These are phyloP conservation scores for Macrophomina pseudophaseolina DNA, from an alignment of 2,329 filamentous ascomycete genomes.

Conservation along the genomic window DNA sequence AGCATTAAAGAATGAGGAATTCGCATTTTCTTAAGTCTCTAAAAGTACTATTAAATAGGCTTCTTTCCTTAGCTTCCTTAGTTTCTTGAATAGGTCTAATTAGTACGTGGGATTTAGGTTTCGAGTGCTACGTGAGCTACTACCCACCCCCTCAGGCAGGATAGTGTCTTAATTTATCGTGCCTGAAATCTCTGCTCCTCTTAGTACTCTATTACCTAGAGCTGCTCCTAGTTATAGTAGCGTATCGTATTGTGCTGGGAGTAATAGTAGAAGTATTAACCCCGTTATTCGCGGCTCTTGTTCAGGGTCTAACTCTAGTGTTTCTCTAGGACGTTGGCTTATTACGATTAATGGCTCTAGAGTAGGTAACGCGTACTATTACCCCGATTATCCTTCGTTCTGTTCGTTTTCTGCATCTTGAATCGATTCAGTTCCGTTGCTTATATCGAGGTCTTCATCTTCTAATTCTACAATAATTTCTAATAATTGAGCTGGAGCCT, in stretches of 20 bases:
- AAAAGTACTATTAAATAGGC: neutral
- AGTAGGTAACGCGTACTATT: neutral
- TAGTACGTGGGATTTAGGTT: too few species aligned
- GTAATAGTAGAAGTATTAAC: neutral
- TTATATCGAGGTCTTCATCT: too few species aligned
- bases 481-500: neutral
- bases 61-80: too few species aligned
- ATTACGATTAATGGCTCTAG: neutral
- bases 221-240: too few species aligned
- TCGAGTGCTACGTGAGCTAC: too few species aligned
- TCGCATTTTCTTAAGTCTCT: neutral
- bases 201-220: too few species aligned
- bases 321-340: neutral
- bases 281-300: neutral
- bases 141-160: too few species aligned
- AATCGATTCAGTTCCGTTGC: too few species aligned
- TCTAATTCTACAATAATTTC: neutral
- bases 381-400: neutral
- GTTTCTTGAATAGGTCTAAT: too few species aligned
- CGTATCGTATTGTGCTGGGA: neutral
- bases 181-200: too few species aligned
- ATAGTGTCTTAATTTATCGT: too few species aligned
- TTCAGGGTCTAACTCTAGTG: neutral
- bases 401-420: too few species aligned
- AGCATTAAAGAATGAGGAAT: neutral